These are phyloP conservation scores for Salvia hispanica DNA, from an alignment of 257 asterid species.

Conservation along the genomic window DNA sequence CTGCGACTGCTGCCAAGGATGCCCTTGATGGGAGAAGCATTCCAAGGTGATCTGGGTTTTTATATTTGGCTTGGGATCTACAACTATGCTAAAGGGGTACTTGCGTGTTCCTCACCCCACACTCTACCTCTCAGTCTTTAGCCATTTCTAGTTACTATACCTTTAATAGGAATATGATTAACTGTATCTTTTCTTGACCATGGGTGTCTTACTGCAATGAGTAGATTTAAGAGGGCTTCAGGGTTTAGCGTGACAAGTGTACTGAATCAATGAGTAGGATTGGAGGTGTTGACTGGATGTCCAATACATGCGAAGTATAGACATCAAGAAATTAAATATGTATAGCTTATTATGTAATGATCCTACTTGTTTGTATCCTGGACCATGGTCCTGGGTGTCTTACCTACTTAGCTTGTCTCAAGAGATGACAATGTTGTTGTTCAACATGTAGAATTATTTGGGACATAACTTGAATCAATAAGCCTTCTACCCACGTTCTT, in stretches of 20 bases:
- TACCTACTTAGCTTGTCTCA: slow-evolving; percentile 2
- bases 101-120: slow-evolving; percentile 62
- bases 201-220: slow-evolving; percentile 20
- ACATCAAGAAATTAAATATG: background rate
- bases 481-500: slow-evolving; percentile 22
- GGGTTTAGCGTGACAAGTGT: slow-evolving; percentile 1
- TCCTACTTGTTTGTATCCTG: background rate
- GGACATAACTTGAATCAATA: background rate
- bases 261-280: background rate
- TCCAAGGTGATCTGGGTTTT: slow-evolving; percentile 88
- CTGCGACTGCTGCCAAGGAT: slow-evolving; percentile 88
- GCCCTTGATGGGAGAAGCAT: slow-evolving; percentile 96
- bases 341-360: background rate
- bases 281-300: slow-evolving; percentile 10
- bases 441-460: slow-evolving; percentile 11
- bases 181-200: background rate
- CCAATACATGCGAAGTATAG: background rate
- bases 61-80: slow-evolving; percentile 58
- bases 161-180: slow-evolving; percentile 17
- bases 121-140: slow-evolving; percentile 39
- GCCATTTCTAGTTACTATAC: slow-evolving; percentile 35
- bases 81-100: slow-evolving; percentile 60
- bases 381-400: background rate
- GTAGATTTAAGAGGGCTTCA: slow-evolving; percentile 7
- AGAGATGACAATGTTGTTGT: background rate